Conservation (phyloP, 2,329 filamentous ascomycete genomes). For the Elsinoe arachidis region DNA sequence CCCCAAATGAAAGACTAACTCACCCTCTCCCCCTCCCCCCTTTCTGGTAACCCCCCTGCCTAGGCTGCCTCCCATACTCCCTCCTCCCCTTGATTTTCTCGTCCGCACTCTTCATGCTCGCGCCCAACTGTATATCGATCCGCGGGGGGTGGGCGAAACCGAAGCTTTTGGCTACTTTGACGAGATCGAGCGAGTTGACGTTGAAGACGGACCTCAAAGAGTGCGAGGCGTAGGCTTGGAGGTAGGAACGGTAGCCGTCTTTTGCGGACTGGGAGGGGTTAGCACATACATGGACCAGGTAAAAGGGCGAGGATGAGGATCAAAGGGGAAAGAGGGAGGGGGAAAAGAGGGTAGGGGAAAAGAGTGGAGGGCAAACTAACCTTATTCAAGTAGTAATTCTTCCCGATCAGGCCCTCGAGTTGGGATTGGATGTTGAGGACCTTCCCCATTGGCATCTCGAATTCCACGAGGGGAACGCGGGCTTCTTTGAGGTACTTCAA, state of each 20-base stretch:
- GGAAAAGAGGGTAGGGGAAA: neutral
- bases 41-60: conserved; percentile 48
- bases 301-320: too few relatives aligned
- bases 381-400: conserved; percentile 98
- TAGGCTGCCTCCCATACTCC: conserved; percentile 71
- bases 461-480: conserved; percentile 87
- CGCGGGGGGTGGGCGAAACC: conserved; percentile 69
- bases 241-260: conserved; percentile 75
- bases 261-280: conserved; percentile 46
- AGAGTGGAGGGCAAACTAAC: conserved; percentile 29
- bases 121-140: conserved; percentile 69
- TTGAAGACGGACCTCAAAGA: conserved; percentile 76
- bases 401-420: conserved; percentile 84
- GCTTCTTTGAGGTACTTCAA: conserved; percentile 83
- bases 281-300: too few relatives aligned
- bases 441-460: conserved; percentile 88
- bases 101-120: conserved; percentile 66
- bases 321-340: too few relatives aligned
- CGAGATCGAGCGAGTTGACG: conserved; percentile 70
- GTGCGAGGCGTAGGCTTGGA: conserved; percentile 90
- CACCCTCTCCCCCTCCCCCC: conserved; percentile 10
- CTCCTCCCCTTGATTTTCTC: conserved; percentile 56
- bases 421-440: conserved; percentile 72
- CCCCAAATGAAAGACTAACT: neutral
- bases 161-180: conserved; percentile 77